Conservation (phyloP, 345 rosid genomes). For the Linum trigynum region DNA sequence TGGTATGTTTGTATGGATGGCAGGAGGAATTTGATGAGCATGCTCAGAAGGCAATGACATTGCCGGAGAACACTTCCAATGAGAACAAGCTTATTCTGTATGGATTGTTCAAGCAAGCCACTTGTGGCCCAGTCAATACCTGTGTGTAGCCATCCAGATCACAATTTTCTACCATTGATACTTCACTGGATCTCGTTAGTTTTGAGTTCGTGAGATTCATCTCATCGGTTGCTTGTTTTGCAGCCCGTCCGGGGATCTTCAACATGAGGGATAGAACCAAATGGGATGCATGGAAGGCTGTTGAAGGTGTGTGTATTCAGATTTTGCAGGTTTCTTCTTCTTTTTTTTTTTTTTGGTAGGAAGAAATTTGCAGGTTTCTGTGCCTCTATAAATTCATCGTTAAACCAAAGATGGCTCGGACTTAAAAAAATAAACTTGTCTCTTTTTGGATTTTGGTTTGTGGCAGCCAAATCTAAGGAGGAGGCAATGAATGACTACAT, state of each 20-base stretch:
- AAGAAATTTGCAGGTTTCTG: not conserved
- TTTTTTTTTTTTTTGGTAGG: not conserved
- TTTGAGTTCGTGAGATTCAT: not conserved
- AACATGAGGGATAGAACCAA: slow-evolving; percentile 70
- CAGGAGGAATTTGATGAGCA: slow-evolving; percentile 71
- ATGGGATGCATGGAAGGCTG: slow-evolving; percentile 99
- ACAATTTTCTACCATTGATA: too few species aligned
- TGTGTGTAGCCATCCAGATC: slow-evolving; percentile 24
- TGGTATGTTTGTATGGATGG: slow-evolving; percentile 1
- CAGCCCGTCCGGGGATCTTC: slow-evolving; percentile 92
- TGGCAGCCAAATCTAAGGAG: slow-evolving; percentile 52
- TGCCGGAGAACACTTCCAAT: slow-evolving; percentile 47
- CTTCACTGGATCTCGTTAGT: not conserved
- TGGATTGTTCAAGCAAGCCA: slow-evolving; percentile 79
- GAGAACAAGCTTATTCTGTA: slow-evolving; percentile 70
- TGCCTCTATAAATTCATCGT: too few species aligned
- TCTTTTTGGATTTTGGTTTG: not conserved
- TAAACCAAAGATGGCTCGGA: too few species aligned
- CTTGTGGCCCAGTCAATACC: slow-evolving; percentile 65
- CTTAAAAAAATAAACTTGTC: too few species aligned
- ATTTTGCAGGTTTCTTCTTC: not conserved
- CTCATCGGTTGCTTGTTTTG: not conserved
- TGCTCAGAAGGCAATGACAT: slow-evolving; percentile 56
- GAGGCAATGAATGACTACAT: slow-evolving; percentile 71
- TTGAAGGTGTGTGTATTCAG: slow-evolving; percentile 46